These are phyloP conservation scores for Neopestalotiopsis clavispora DNA, from an alignment of 2,329 filamentous ascomycete genomes.

Conservation along the genomic window DNA sequence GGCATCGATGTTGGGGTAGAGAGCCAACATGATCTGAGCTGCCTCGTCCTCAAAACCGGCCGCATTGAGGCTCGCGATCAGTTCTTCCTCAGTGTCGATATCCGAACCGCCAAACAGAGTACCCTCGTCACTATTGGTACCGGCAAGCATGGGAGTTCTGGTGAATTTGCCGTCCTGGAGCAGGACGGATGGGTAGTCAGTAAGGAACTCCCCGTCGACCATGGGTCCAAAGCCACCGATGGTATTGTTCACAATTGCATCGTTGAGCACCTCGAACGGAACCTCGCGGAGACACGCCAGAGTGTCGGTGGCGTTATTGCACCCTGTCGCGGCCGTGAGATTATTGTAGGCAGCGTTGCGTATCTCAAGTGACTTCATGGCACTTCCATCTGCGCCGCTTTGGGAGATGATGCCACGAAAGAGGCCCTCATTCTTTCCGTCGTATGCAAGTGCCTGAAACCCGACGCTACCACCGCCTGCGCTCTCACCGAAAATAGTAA, in stretches of 20 bases:
- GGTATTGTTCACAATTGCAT: slow-evolving; percentile 32
- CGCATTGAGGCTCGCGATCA: slow-evolving; percentile 44
- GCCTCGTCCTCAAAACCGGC: slow-evolving; percentile 36
- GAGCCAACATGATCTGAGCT: slow-evolving; percentile 38
- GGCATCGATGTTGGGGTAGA: background rate
- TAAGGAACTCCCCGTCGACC: slow-evolving; percentile 52
- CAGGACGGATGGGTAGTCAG: slow-evolving; percentile 50
- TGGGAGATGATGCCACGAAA: slow-evolving; percentile 60
- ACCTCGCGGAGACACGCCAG: slow-evolving; percentile 40
- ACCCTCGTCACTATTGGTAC: slow-evolving; percentile 54
- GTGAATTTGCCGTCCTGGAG: slow-evolving; percentile 46
- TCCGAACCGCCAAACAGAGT: slow-evolving; percentile 43
- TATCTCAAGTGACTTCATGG: background rate
- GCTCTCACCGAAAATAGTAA: slow-evolving; percentile 54
- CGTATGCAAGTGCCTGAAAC: slow-evolving; percentile 59
- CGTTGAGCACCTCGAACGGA: slow-evolving; percentile 36
- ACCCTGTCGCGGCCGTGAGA: slow-evolving; percentile 34
- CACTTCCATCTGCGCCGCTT: slow-evolving; percentile 47
- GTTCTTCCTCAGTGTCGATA: slow-evolving; percentile 39
- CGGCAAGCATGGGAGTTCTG: slow-evolving; percentile 49
- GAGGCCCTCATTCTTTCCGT: slow-evolving; percentile 58
- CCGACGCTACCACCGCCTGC: slow-evolving; percentile 46
- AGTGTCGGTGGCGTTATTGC: slow-evolving; percentile 26
- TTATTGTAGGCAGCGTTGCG: slow-evolving; percentile 22
- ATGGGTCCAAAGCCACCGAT: slow-evolving; percentile 44